phyloP scores from a whole-genome alignment of 495 filamentous ascomycete genomes.

The Cairneyella variabilis region DNA sequence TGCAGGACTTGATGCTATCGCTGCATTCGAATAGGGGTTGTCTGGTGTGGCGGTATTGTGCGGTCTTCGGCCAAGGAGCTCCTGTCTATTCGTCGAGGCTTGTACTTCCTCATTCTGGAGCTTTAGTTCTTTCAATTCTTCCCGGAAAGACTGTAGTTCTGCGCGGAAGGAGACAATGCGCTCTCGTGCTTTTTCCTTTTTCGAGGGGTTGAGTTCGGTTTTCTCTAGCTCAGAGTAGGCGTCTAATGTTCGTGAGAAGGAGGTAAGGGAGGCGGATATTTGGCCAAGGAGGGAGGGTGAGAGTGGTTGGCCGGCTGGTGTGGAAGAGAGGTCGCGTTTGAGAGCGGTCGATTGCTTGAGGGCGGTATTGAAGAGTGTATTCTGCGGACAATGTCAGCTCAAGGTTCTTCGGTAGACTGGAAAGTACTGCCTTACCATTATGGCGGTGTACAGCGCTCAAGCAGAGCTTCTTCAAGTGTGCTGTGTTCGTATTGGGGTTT shows the following conservation, averaged over 20 bases:
- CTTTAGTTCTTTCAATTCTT: slow-evolving; percentile 73
- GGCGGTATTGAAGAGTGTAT: slow-evolving; percentile 92
- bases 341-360: slow-evolving; percentile 88
- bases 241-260: slow-evolving; percentile 87
- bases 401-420: background rate
- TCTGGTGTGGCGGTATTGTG: slow-evolving; percentile 86
- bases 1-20: slow-evolving; percentile 26
- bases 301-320: slow-evolving; percentile 49
- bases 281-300: slow-evolving; percentile 63
- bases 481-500: too few relatives aligned
- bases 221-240: slow-evolving; percentile 84
- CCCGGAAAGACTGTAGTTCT: slow-evolving; percentile 75
- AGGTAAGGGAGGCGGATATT: slow-evolving; percentile 81
- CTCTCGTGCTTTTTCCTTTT: slow-evolving; percentile 86
- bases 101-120: slow-evolving; percentile 69
- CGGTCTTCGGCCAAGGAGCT: slow-evolving; percentile 86
- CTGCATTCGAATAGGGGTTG: slow-evolving; percentile 80
- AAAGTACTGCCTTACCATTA: background rate
- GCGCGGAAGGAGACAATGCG: slow-evolving; percentile 79
- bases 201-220: slow-evolving; percentile 79
- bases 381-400: slow-evolving; percentile 41
- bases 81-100: slow-evolving; percentile 68
- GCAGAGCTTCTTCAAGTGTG: background rate
- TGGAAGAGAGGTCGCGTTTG: slow-evolving; percentile 70
- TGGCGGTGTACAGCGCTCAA: background rate